Percentiles rank a stretch among this genome's conserved stretches.
Evolutionary conservation across 2,329 filamentous ascomycete species (phyloP).

Genomic region (Sphaerostilbella broomeana): DNA sequence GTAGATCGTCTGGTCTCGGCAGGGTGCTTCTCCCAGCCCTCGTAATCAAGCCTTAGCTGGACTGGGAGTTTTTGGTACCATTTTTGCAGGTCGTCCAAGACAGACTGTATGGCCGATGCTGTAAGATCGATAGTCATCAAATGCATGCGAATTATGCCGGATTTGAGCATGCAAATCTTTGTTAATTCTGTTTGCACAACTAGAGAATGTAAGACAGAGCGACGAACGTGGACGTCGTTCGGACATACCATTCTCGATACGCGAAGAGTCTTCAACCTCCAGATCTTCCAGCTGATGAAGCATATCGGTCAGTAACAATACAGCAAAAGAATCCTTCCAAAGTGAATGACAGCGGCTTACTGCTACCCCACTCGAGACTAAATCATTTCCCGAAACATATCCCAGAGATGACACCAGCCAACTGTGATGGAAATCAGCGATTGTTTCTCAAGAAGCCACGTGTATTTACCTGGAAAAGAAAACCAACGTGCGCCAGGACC

Average conservation of each 20-base stretch:
- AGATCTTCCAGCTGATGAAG: conserved; percentile 8
- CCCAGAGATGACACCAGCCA: conserved; percentile 10
- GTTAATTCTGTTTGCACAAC: conserved; percentile 12
- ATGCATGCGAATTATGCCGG: conserved; percentile 11
- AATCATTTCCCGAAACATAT: conserved; percentile 7
- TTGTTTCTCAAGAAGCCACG: neutral
- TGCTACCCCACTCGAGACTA: neutral
- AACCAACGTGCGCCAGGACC: conserved; percentile 11
- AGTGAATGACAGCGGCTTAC: neutral
- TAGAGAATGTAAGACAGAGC: neutral
- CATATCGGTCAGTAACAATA: no score
- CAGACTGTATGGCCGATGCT: neutral
- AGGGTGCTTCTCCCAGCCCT: conserved; percentile 2
- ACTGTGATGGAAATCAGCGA: neutral
- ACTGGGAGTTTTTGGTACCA: conserved; percentile 9
- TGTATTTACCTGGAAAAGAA: conserved; percentile 11
- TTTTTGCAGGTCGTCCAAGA: conserved; percentile 3
- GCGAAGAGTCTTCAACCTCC: neutral
- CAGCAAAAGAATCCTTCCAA: no score
- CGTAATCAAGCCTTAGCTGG: neutral
- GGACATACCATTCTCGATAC: conserved; percentile 6
- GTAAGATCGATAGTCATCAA: conserved; percentile 4
- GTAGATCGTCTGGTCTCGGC: conserved; percentile 7
- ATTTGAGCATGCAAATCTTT: conserved; percentile 11
- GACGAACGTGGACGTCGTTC: neutral